These are phyloP conservation scores for Fusarium nurragi DNA, from an alignment of 2,329 filamentous ascomycete genomes.

Conservation along the genomic window DNA sequence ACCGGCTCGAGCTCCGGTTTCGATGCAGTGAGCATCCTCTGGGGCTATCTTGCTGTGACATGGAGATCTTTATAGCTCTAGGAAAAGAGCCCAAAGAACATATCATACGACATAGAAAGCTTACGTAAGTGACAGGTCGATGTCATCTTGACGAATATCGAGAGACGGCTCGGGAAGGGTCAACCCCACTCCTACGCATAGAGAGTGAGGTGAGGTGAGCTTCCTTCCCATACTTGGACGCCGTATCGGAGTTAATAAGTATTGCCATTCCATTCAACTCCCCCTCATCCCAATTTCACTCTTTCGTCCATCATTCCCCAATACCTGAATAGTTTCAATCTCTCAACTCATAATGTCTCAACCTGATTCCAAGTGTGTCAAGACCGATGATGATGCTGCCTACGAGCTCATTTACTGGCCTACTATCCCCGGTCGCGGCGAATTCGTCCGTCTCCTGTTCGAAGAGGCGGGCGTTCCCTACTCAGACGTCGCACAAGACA, in stretches of 20 bases:
- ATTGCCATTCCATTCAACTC: not conserved
- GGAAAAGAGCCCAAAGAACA: too few relatives aligned
- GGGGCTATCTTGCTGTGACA: too few relatives aligned
- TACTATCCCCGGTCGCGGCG: conserved; percentile 75
- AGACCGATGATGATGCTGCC: conserved; percentile 54
- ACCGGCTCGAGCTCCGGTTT: not conserved
- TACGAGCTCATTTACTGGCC: conserved; percentile 80
- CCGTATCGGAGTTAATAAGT: not conserved
- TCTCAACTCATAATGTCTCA: conserved; percentile 30
- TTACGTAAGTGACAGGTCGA: too few relatives aligned
- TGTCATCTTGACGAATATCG: not conserved
- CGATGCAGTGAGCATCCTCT: not conserved
- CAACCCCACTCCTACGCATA: conserved; percentile 18
- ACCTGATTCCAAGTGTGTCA: conserved; percentile 44
- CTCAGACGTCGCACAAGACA: conserved; percentile 60
- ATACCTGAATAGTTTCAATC: not conserved
- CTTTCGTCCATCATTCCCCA: not conserved
- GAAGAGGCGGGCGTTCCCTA: conserved; percentile 74
- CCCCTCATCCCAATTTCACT: not conserved
- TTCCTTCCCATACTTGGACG: not conserved
- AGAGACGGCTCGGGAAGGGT: not conserved
- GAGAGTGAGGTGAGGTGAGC: conserved; percentile 6
- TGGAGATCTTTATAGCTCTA: too few relatives aligned
- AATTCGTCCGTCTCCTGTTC: conserved; percentile 76
- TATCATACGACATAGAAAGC: too few relatives aligned